phyloP scores from a whole-genome alignment of 2,329 filamentous ascomycete genomes.

The Tolypocladium tropicale region DNA sequence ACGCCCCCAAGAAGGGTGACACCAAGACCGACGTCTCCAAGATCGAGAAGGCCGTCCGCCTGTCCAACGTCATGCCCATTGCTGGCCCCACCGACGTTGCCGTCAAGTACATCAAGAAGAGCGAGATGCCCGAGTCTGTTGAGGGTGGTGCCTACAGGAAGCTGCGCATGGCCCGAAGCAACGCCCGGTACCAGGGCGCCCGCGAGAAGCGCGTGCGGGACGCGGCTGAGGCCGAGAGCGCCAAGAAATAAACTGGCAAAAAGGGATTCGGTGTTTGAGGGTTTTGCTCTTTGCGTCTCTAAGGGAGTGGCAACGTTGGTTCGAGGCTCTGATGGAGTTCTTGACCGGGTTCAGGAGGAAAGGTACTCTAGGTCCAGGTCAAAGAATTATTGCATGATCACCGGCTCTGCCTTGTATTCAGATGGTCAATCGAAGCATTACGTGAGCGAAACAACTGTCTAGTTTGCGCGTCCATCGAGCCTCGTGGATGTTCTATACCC shows the following conservation, averaged over 20 bases:
- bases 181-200: conserved; percentile 70
- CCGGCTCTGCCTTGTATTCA: conserved; percentile 22
- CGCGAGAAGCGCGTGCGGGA: conserved; percentile 91
- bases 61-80: conserved; percentile 58
- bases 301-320: conserved; percentile 26
- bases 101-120: conserved; percentile 70
- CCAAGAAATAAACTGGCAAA: conserved; percentile 66
- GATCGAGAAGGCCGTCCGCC: conserved; percentile 43
- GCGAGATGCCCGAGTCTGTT: conserved; percentile 61
- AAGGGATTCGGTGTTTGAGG: conserved; percentile 31
- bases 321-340: conserved; percentile 24
- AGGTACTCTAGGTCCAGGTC: conserved; percentile 30
- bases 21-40: conserved; percentile 71
- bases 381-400: conserved; percentile 32
- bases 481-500: background rate
- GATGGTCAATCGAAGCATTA: conserved; percentile 18
- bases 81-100: conserved; percentile 52
- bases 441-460: conserved; percentile 1
- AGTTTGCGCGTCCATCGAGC: background rate
- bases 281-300: conserved; percentile 31
- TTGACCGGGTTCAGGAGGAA: conserved; percentile 23
- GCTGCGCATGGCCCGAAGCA: conserved; percentile 75
- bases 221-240: conserved; percentile 71
- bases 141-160: conserved; percentile 82
- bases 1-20: conserved; percentile 90